phyloP scores from a whole-genome alignment of 2,329 filamentous ascomycete genomes.

The Phyllosticta capitalensis region DNA sequence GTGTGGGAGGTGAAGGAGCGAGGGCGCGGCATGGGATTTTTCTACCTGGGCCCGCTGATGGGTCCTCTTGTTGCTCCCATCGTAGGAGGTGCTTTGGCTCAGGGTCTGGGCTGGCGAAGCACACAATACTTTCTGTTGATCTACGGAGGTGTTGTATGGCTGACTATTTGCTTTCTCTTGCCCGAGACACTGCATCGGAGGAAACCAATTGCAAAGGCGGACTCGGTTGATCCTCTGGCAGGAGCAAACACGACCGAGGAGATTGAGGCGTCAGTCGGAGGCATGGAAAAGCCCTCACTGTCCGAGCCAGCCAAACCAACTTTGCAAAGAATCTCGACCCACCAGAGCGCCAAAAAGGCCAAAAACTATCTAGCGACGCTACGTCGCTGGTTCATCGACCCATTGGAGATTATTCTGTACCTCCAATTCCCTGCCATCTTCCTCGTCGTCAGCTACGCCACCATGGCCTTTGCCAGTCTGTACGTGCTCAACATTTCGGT shows the following conservation, averaged over 20 bases:
- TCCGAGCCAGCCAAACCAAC: neutral
- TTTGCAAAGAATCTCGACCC: constrained; percentile 22
- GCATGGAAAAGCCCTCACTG: constrained; percentile 1
- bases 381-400: constrained; percentile 30
- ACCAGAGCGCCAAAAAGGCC: constrained; percentile 26
- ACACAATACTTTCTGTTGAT: constrained; percentile 32
- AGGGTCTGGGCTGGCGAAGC: constrained; percentile 27
- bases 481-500: constrained; percentile 33
- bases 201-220: constrained; percentile 1
- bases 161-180: constrained; percentile 25
- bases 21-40: constrained; percentile 29
- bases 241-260: neutral
- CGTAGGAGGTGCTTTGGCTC: constrained; percentile 26
- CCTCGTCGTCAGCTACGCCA: constrained; percentile 31
- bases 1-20: constrained; percentile 30
- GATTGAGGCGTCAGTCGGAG: constrained; percentile 1
- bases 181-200: constrained; percentile 23
- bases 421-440: constrained; percentile 29
- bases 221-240: constrained; percentile 2
- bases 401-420: constrained; percentile 29
- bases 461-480: constrained; percentile 29
- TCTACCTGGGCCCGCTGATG: constrained; percentile 30
- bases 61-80: constrained; percentile 31
- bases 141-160: constrained; percentile 24
- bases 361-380: constrained; percentile 19